Evolutionary conservation across 164 flowering plant species (phyloP).

Genomic region (Stephania japonica): DNA sequence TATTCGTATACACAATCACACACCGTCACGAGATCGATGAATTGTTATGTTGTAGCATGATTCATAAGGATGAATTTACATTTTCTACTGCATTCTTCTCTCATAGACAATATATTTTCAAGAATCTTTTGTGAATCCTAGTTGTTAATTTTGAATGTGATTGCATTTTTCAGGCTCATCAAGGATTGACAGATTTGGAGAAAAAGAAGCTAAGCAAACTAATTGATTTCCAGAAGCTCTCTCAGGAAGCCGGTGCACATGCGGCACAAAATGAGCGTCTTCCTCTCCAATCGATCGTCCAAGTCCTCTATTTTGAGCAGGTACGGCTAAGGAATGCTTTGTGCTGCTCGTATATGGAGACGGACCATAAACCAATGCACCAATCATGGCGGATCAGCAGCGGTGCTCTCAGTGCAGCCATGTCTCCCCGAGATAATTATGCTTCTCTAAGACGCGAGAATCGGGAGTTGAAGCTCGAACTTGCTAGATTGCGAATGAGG

Average conservation of each 20-base stretch:
- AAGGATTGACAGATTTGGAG: constrained; percentile 61
- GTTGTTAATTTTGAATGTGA: not conserved
- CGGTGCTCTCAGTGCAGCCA: constrained; percentile 85
- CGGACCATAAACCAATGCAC: constrained; percentile 55
- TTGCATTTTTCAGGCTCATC: constrained; percentile 72
- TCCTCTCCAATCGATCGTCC: constrained; percentile 82
- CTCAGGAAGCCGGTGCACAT: constrained; percentile 92
- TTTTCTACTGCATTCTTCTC: not conserved
- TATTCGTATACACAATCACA: too few species aligned
- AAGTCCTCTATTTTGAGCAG: constrained; percentile 91
- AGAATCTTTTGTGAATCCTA: not conserved
- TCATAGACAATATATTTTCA: not conserved
- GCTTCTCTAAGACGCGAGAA: constrained; percentile 90
- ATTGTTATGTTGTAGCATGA: too few species aligned
- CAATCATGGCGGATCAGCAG: constrained; percentile 83
- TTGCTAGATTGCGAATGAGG: constrained; percentile 78
- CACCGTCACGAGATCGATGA: too few species aligned
- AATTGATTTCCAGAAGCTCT: constrained; percentile 90
- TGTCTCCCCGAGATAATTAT: constrained; percentile 91
- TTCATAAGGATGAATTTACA: too few species aligned
- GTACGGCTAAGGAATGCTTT: constrained; percentile 70
- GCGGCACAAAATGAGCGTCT: constrained; percentile 98
- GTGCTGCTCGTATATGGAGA: constrained; percentile 47
- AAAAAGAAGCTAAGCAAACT: constrained; percentile 69
- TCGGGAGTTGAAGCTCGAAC: constrained; percentile 83